Evolutionary conservation across 192 early-diverging fungal genomes (phyloP).

Genomic region (Coemansia sp.): DNA sequence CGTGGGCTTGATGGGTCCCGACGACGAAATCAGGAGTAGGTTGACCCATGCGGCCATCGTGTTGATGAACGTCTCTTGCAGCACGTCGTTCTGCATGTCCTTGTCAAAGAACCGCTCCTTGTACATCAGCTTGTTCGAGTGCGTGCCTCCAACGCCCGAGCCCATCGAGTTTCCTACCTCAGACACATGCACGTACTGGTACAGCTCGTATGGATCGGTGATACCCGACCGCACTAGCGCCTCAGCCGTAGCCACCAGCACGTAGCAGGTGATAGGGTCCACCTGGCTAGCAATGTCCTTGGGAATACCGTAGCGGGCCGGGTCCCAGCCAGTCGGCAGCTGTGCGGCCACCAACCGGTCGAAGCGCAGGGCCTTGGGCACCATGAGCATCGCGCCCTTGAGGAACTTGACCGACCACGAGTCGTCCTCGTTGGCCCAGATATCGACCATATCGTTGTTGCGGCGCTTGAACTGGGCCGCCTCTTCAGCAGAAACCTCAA

Average conservation of each 20-base stretch:
- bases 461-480: slow-evolving; percentile 83
- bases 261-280: slow-evolving; percentile 89
- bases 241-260: slow-evolving; percentile 88
- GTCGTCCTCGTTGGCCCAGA: slow-evolving; percentile 51
- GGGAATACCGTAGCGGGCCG: slow-evolving; percentile 90
- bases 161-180: slow-evolving; percentile 91
- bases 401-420: slow-evolving; percentile 80
- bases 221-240: slow-evolving; percentile 89
- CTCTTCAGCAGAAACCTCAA: slow-evolving; percentile 86
- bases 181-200: slow-evolving; percentile 91
- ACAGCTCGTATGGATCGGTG: slow-evolving; percentile 97
- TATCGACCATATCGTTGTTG: slow-evolving; percentile 78
- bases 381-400: slow-evolving; percentile 84
- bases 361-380: slow-evolving; percentile 94
- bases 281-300: slow-evolving; percentile 90
- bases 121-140: slow-evolving; percentile 78
- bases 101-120: slow-evolving; percentile 76
- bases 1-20: slow-evolving; percentile 79
- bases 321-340: slow-evolving; percentile 93
- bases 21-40: slow-evolving; percentile 90
- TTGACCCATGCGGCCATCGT: slow-evolving; percentile 87
- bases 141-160: slow-evolving; percentile 88
- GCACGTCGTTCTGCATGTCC: slow-evolving; percentile 86
- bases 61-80: slow-evolving; percentile 87
- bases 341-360: slow-evolving; percentile 89